phyloP scores from a whole-genome alignment of 2,329 filamentous ascomycete genomes.

The Simplicillium aogashimaense region DNA sequence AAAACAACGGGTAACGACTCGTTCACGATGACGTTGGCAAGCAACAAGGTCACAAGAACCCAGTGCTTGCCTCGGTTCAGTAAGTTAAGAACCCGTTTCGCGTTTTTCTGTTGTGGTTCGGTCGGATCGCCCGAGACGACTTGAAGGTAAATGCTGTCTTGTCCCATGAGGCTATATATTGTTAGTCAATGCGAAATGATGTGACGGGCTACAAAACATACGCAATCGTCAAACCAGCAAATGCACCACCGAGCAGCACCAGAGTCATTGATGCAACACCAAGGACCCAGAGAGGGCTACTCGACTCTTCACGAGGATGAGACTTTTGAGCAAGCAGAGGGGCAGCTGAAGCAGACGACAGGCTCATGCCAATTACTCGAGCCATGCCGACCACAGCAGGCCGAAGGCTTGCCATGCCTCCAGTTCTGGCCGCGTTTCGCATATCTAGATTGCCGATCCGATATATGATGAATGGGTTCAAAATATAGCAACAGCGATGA shows the following conservation, averaged over 20 bases:
- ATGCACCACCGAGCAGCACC: constrained; percentile 82
- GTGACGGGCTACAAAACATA: constrained; percentile 28
- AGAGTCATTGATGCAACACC: constrained; percentile 68
- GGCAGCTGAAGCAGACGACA: constrained; percentile 38
- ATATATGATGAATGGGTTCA: too few relatives aligned
- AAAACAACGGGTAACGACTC: constrained; percentile 93
- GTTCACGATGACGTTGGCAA: constrained; percentile 97
- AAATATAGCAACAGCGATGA: too few relatives aligned
- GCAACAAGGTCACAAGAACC: constrained; percentile 87
- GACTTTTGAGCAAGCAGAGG: constrained; percentile 27
- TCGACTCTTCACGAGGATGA: constrained; percentile 40
- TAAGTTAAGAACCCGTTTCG: constrained; percentile 67
- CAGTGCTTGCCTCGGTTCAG: constrained; percentile 90
- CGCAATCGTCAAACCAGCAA: constrained; percentile 89
- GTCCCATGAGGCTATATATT: constrained; percentile 44
- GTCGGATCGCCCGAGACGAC: constrained; percentile 81
- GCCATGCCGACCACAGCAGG: constrained; percentile 41
- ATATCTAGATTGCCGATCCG: constrained; percentile 9
- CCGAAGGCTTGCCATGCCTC: constrained; percentile 30
- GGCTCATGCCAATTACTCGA: constrained; percentile 37
- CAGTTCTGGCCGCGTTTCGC: constrained; percentile 13
- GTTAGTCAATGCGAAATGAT: constrained; percentile 6
- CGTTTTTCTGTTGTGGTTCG: constrained; percentile 78
- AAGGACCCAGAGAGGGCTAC: constrained; percentile 70
- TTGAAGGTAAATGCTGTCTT: constrained; percentile 95